Base-by-base conservation (phyloP, 768 basidiomycete genomes). In the Rhizopogon sp. region DNA sequence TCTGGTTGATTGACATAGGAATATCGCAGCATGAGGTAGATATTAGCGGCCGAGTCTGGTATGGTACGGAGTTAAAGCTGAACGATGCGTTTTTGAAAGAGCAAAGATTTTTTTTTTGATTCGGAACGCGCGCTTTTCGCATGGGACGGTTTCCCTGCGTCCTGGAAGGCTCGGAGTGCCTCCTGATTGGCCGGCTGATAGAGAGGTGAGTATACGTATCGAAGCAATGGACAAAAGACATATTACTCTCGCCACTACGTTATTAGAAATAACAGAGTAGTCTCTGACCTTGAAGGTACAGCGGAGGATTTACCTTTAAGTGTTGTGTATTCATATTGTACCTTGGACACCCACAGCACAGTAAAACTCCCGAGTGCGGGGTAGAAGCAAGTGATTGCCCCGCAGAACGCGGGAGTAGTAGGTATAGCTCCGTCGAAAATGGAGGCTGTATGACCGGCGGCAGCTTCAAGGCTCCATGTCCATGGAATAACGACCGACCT, bases 81-180 rank as follows among this genome's bases (percentile, higher is more conserved):
- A 78, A 80, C 46, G 79, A 79, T 46, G 78, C 79, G 20, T 84
- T 85, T 70, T 80, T 78, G 56, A 80, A 75, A 60, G 89, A 90
- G 57, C 71, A 67, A 40, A 79, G 75, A 58, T 91, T 91, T 64
- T 25, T 25, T 25, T 25, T 25, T 25, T 25, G 90, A 92, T 64
- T 61, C 62, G n/a, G 83, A 90, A 50, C 67, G 25, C 25, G 25
- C 5, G 3, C 4, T 92, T 6, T 75, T 82, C 3, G 85, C 88
- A 8, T 93, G 90, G 88, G 90, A 89, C 62, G 80, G 79, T 17
- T 74, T 93, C 79, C 14, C 73, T 93, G 46, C 81, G 82, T 59
- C 14, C 73, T 93, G 46, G 81, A 83, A 59, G 66, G 74, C 71
- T 85, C 43, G 73, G 77, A 40, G 79, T 93, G 64, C 68, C 74